These are phyloP conservation scores for Cyclostephanos invisitatus DNA, from an alignment of 108 stramenopile species.

Conservation along the genomic window DNA sequence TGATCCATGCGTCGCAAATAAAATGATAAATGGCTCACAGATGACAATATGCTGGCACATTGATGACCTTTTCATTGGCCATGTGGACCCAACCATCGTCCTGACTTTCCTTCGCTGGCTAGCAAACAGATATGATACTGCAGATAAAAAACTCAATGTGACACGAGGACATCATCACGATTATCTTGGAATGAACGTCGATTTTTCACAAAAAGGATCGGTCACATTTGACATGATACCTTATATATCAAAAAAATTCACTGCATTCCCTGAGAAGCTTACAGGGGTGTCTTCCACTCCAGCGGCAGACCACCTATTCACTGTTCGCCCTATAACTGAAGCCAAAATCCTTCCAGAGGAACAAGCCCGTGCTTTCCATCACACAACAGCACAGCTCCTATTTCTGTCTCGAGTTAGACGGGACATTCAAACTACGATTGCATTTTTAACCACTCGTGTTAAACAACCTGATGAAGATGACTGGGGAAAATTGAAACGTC, in stretches of 20 bases:
- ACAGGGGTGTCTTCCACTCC: conserved; percentile 19
- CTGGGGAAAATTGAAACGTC: conserved; percentile 15
- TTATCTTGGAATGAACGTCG: conserved; percentile 2
- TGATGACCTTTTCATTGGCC: conserved; percentile 36
- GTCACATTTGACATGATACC: conserved; percentile 37
- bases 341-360: not conserved
- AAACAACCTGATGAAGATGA: conserved; percentile 27
- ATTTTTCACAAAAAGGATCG: conserved; percentile 15
- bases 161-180: conserved; percentile 43
- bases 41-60: conserved; percentile 44
- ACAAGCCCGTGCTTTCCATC: conserved; percentile 1
- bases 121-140: conserved; percentile 12
- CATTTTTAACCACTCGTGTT: conserved; percentile 1
- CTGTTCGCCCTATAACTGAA: not conserved
- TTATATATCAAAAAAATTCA: conserved; percentile 23
- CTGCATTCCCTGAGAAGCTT: conserved; percentile 24
- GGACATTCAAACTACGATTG: conserved; percentile 30
- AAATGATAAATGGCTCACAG: conserved; percentile 43
- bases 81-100: conserved; percentile 17
- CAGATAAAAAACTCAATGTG: not conserved
- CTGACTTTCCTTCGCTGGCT: conserved; percentile 7
- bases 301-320: conserved; percentile 35
- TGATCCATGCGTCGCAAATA: conserved; percentile 39
- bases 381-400: conserved; percentile 7
- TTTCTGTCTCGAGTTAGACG: not conserved